phyloP scores from a whole-genome alignment of 2,329 filamentous ascomycete species.

The Exserohilum rostratum region DNA sequence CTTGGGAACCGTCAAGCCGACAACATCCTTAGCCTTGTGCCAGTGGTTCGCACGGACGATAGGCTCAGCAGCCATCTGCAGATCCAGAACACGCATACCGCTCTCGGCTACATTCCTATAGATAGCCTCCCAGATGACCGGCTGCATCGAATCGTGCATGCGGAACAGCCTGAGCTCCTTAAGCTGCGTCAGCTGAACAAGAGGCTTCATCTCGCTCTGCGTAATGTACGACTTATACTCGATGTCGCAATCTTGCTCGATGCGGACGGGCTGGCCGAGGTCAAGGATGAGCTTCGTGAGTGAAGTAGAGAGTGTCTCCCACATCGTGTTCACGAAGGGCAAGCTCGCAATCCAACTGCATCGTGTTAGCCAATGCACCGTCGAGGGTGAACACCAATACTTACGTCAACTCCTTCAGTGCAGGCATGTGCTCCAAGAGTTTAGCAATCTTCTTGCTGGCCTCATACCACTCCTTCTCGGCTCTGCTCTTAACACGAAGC shows the following conservation, averaged over 20 bases:
- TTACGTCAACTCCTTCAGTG: conserved; percentile 38
- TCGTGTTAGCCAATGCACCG: background rate
- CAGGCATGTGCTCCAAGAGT: conserved; percentile 28
- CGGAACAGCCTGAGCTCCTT: conserved; percentile 37
- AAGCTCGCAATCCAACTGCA: conserved; percentile 38
- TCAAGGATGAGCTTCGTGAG: conserved; percentile 40
- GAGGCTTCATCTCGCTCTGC: conserved; percentile 29
- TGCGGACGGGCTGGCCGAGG: conserved; percentile 28
- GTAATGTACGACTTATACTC: conserved; percentile 31
- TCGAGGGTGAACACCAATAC: conserved; percentile 3
- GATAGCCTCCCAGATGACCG: conserved; percentile 40
- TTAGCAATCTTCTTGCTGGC: conserved; percentile 22
- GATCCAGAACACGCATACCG: conserved; percentile 32
- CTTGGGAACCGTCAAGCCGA: conserved; percentile 26
- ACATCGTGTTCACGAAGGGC: conserved; percentile 33
- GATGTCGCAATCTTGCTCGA: conserved; percentile 18
- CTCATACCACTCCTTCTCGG: conserved; percentile 23
- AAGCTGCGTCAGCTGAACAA: conserved; percentile 31
- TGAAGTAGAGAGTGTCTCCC: conserved; percentile 24
- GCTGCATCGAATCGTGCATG: conserved; percentile 35
- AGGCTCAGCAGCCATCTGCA: conserved; percentile 36
- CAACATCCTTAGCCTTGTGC: conserved; percentile 29
- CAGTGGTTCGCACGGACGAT: conserved; percentile 34
- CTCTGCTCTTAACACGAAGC: background rate
- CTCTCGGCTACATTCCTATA: conserved; percentile 29